Conservation (phyloP, 2,329 filamentous ascomycete species). For the Pseudocercospora eumusae region DNA sequence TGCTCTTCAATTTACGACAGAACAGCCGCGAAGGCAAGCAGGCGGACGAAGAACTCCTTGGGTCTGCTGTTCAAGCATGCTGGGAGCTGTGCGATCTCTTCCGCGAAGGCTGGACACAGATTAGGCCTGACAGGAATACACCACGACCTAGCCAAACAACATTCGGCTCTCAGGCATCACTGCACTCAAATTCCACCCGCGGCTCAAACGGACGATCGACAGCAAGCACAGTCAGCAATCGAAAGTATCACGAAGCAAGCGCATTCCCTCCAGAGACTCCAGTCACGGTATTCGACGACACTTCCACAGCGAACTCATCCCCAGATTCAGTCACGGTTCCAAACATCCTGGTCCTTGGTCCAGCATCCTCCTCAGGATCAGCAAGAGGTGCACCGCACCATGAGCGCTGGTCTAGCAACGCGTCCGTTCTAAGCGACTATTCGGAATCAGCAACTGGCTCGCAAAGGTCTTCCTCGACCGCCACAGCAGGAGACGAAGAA, state of each 20-base stretch:
- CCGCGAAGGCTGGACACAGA: conserved; percentile 85
- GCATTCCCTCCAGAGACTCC: conserved; percentile 75
- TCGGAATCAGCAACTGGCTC: conserved; percentile 64
- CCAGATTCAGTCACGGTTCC: conserved; percentile 71
- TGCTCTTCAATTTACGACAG: conserved; percentile 87
- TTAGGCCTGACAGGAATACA: conserved; percentile 81
- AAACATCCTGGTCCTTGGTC: conserved; percentile 84
- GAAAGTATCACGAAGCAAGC: conserved; percentile 48
- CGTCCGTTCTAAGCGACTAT: conserved; percentile 75
- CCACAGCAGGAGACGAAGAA: conserved; percentile 69
- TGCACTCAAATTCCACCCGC: conserved; percentile 27
- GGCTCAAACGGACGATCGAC: conserved; percentile 41
- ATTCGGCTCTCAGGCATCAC: conserved; percentile 55
- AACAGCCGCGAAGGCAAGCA: conserved; percentile 71
- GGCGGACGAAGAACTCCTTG: conserved; percentile 79
- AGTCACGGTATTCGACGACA: conserved; percentile 93
- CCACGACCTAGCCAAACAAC: conserved; percentile 77
- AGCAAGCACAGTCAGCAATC: conserved; percentile 49
- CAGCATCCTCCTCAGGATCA: conserved; percentile 48
- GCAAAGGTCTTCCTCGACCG: conserved; percentile 70
- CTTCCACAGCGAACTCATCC: conserved; percentile 69
- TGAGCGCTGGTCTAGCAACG: conserved; percentile 75
- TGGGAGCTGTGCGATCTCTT: conserved; percentile 96
- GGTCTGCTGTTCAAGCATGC: conserved; percentile 86
- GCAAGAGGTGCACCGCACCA: conserved; percentile 51